Base-by-base conservation (phyloP, 2,329 filamentous ascomycete genomes). In the Diaporthe longicolla region DNA sequence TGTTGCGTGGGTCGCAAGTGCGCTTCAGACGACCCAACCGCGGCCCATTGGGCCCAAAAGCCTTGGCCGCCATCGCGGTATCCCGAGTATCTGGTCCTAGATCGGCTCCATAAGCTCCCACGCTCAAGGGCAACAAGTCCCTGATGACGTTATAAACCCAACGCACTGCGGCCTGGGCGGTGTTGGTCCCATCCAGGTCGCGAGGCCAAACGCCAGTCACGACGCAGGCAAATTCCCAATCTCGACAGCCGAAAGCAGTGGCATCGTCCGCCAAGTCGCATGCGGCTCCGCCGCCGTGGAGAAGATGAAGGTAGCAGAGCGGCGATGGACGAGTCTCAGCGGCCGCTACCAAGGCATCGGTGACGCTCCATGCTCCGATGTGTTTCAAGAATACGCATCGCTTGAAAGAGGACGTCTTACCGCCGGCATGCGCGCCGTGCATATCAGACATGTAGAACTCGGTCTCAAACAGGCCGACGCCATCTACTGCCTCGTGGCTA, bases 381-480 rank as follows among this genome's bases (percentile, higher is more conserved):
- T 78, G 0, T 73, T 88, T 88, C 10, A 93, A 79, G 77, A 93
- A 92, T 40, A 92, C 55, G 78, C 90, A 92, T 77, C 91, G 86
- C 82, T 92, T 92, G 83, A 92, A 92, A 0, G 90, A 86, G 13
- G 88, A 92, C 0, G 89, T 92, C 82, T 91, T 92, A 77, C 87
- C 85, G 26, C 86, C 82, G 24, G 84, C 84, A 69, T 92, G 89
- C 0, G 89, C 89, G 32, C 88, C 87, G 69, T 92, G 89, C 87
- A 93, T 89, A 19, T 75, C 77, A 2, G 87, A 87, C 80, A 93
- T 85, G 81, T 92, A 91, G 86, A 92, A 89, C 69, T 92, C 90
- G 0, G 84, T 82, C 0, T 91, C 87, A 74, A 92, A 92, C 74
- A 91, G 74, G 50, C 81, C 86, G 13, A 90, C 76, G 50, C 83